Conservation (phyloP, 164 flowering plant genomes). For the Vitis labrusca region DNA sequence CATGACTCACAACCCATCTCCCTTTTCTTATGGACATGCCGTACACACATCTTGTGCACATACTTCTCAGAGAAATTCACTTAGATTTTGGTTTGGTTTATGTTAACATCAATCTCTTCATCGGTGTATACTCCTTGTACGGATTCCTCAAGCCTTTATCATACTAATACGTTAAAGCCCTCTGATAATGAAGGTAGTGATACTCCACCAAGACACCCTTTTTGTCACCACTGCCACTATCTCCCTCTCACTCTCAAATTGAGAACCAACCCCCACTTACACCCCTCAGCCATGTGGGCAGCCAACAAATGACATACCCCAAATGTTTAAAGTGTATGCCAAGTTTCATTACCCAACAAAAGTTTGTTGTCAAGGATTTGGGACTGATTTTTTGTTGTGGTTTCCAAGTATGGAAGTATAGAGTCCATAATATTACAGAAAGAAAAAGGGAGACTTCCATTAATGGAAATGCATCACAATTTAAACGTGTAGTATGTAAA, state of each 20-base stretch:
- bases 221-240: constrained; percentile 16
- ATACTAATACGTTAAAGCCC: constrained; percentile 2
- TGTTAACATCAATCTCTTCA: constrained; percentile 8
- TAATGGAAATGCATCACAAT: no score
- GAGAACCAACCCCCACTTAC: background rate
- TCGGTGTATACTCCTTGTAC: constrained; percentile 12
- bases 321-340: constrained; percentile 2
- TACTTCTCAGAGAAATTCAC: no score
- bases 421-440: no score
- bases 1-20: no score
- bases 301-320: constrained; percentile 20
- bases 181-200: constrained; percentile 23
- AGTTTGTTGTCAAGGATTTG: background rate
- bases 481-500: no score
- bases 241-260: background rate
- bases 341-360: background rate
- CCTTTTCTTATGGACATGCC: no score
- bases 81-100: constrained; percentile 2
- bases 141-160: constrained; percentile 12
- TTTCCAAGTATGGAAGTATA: background rate
- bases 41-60: no score
- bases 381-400: background rate
- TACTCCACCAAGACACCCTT: constrained; percentile 26
- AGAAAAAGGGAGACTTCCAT: no score
- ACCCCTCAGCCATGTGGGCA: constrained; percentile 23